A percentile compares a stretch with the other conserved stretches of the same genome.
phyloP scores from a whole-genome alignment of 371 early-diverging fungal species.

The Sporodiniella umbellata region DNA sequence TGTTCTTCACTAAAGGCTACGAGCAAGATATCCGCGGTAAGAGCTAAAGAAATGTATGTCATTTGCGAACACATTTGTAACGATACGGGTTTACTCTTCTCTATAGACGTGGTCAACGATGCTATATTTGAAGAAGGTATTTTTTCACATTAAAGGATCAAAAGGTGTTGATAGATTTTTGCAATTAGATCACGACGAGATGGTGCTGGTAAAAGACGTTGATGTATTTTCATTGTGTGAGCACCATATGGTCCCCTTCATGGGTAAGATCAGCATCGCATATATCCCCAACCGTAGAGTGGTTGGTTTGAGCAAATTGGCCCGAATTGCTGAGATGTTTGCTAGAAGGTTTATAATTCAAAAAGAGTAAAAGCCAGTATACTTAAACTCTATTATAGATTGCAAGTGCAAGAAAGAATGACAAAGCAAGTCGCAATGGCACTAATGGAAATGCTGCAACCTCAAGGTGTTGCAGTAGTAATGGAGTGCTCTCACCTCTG shows the following conservation, averaged over 20 bases:
- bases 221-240: slow-evolving; percentile 96
- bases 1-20: slow-evolving; percentile 97
- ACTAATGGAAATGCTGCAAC: slow-evolving; percentile 86
- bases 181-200: slow-evolving; percentile 89
- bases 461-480: slow-evolving; percentile 96
- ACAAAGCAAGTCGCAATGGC: slow-evolving; percentile 96
- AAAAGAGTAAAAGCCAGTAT: neutral
- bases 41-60: neutral
- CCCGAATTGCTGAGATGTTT: slow-evolving; percentile 97
- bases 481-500: slow-evolving; percentile 86
- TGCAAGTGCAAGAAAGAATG: slow-evolving; percentile 97
- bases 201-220: slow-evolving; percentile 96
- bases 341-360: slow-evolving; percentile 52
- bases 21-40: slow-evolving; percentile 80
- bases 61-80: neutral
- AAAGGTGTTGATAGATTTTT: neutral
- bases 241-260: slow-evolving; percentile 98
- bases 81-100: neutral
- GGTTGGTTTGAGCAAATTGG: slow-evolving; percentile 95
- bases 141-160: neutral
- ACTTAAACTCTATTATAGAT: slow-evolving; percentile 36
- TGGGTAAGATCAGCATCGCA: slow-evolving; percentile 93
- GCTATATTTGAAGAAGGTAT: slow-evolving; percentile 95
- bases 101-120: slow-evolving; percentile 77
- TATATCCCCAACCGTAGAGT: slow-evolving; percentile 96